phyloP scores from a whole-genome alignment of 2,329 filamentous ascomycete species.

The Trichoderma breve region DNA sequence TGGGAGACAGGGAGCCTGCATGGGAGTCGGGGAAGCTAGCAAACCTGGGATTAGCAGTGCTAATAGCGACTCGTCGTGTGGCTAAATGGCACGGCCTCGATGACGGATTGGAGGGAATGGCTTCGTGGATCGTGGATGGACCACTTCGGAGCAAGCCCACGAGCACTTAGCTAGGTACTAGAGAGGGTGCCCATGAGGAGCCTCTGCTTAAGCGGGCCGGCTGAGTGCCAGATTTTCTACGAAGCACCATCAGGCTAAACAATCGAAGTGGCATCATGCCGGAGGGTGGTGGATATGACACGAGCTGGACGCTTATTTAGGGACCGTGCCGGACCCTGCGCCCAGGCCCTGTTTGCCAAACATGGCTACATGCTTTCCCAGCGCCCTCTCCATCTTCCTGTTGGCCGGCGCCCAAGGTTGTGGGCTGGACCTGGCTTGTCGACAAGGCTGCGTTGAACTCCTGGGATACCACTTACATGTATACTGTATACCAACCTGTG shows the following conservation, averaged over 20 bases:
- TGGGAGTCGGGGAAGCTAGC: slow-evolving; percentile 16
- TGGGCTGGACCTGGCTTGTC: background rate
- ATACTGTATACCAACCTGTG: background rate
- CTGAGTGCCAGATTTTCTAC: slow-evolving; percentile 17
- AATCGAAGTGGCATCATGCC: slow-evolving; percentile 20
- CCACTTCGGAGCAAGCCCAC: background rate
- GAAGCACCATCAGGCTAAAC: slow-evolving; percentile 18
- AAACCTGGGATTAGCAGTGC: slow-evolving; percentile 12
- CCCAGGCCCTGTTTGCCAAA: slow-evolving; percentile 11
- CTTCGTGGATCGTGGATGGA: slow-evolving; percentile 6
- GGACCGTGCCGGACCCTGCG: slow-evolving; percentile 19
- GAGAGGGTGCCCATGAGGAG: slow-evolving; percentile 9
- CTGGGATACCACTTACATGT: background rate
- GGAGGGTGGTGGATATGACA: slow-evolving; percentile 18
- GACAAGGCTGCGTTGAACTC: slow-evolving; percentile 11
- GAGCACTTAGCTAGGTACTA: background rate
- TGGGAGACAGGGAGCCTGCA: slow-evolving; percentile 12
- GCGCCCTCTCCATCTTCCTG: slow-evolving; percentile 9
- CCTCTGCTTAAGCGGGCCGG: slow-evolving; percentile 17
- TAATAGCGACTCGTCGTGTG: background rate
- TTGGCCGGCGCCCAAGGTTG: slow-evolving; percentile 2
- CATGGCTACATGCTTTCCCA: slow-evolving; percentile 1
- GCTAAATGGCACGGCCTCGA: slow-evolving; percentile 7
- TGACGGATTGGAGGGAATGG: slow-evolving; percentile 8
- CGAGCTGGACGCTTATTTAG: slow-evolving; percentile 21